Evolutionary conservation across 2,329 filamentous ascomycete genomes (phyloP), one percentile per base, ranked within the genome.

Genomic region (Talaromyces funiculosus): DNA sequence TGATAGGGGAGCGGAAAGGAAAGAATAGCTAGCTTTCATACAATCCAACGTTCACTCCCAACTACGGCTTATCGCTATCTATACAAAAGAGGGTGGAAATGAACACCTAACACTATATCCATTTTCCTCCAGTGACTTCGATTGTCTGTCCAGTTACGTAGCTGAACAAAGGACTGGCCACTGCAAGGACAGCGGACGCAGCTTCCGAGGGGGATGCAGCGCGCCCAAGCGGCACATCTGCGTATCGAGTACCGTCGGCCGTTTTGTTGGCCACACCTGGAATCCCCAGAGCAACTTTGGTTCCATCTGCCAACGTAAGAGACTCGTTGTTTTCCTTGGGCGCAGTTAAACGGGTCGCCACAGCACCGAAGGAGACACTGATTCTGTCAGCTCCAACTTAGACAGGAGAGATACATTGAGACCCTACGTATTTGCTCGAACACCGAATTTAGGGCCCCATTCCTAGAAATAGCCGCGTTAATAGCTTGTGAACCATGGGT

Each of bases 391-490:
- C 20, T 22, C 20, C 9, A 47, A 22, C 42, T 12, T n/a, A 47
- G 42, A 22, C 20, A 47, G 42, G 9, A n/a, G 42, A 47, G 20
- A n/a, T n/a, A 10, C 12, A 22, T 47, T 53, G 20, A 5, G 22
- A 53, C 47, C 35, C 16, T 38, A 38, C 35, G 35, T 53, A n/a
- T 53, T 53, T 4, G 29, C 47, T 53, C 47, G 22, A 4, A 53
- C 47, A 33, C 47, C 47, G 29, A 26, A 53, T 29, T 53, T 29
- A 8, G 47, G 63, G n/a, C 80, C 79, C 81, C 81, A 83, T 72
- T 83, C 81, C 5, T 82, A 80, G 0, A 38, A 38, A 38, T 38
- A 38, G 35, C 35, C 16, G 35, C 8, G 35, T 38, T 16, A 38
- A 38, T 38, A 38, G 35, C 35, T 38, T 38, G 35, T 38, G 35